Base-by-base conservation (phyloP, 495 filamentous ascomycete genomes). In the Tuber borchii region DNA sequence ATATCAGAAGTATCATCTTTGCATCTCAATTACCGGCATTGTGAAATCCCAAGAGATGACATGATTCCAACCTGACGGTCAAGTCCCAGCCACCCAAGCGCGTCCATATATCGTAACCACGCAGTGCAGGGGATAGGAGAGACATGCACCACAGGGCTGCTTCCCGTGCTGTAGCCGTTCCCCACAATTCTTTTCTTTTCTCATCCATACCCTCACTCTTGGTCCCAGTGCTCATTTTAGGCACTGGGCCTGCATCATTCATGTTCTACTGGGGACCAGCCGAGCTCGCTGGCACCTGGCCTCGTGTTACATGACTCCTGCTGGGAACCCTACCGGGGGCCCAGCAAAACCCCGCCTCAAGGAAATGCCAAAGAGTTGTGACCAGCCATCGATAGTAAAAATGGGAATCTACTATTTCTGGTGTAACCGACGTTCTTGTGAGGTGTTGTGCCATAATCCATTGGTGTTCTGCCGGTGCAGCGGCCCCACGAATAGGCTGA, bases 101-200 rank as follows among this genome's bases (percentile, higher is more conserved):
- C 4, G 12, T 65, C 26, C 56, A 65, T 34, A 65, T 65, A 65
- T 65, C 26, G 3, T 65, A 34, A 17, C 56, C 26, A 65, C 31
- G 26, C 56, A 65, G 26, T 34, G 31, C 56, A 65, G 26, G 56
- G 56, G 17, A 34, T n/a, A 34, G 26, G 56, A 34, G 26, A 65
- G 56, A 34, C 31, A 65, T 31, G 56, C 56, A 65, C 56, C 12
- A 2, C 56, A 31, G 56, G 56, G 26, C 56, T 17, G 56, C 26
- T 34, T 65, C 56, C 56, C 56, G 14, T 65, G 34, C 26, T 65
- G 56, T 34, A 65, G 56, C 26, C 26, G 26, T 65, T 65, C 56
- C 56, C 56, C 56, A 65, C 56, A 65, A 65, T 65, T 65, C 56
- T 34, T 65, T 65, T 65, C 26, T 65, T 61, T 61, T 65, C 56